Base-by-base conservation (phyloP, 345 rosid species). In the Boechera stricta region DNA sequence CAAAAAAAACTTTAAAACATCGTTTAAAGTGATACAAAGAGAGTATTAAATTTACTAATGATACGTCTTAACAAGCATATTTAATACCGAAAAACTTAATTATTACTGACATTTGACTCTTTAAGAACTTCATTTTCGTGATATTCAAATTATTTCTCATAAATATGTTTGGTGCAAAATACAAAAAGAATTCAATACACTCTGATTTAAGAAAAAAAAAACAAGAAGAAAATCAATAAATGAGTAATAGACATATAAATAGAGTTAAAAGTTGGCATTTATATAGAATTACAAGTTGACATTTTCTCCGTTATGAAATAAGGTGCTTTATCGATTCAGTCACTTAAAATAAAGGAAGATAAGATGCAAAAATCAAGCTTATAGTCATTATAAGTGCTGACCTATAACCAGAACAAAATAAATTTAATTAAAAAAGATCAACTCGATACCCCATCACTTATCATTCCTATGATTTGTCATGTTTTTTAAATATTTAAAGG, bases 341-440 rank as follows among this genome's bases (percentile, higher is more conserved):
- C 60, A 72, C 39, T 60, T 74, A 56, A 35, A 56, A 74, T 74
- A 65, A 35, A 45, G 60, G 11, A 57, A 66, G 60, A 75, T 67
- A 67, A 66, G 60, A 75, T 35, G 58, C 66, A 66, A 56, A 62
- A 65, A 65, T 74, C 72, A 66, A 57, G 31, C 5, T 66, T 32
- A 42, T 54, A 66, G 31, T 57, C 59, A 66, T 66, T 36, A 56
- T 74, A 74, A 45, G 48, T 49, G 78, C 67, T 66, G 72, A 56
- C 58, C 58, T 45, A 44, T 56, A 65, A 66, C 47, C 28, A 56
- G n/a, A 65, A 54, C 5, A 44, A 33, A 41, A 12, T 6, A 24
- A 41, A 62, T 13, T 41, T 13, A 41, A 42, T 13, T 4, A 1
- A 41, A 42, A 53, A 21, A 28, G 35, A 67, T 67, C 33, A 59